phyloP scores from a whole-genome alignment of 768 basidiomycete genomes.

The Exidia glandulosa region DNA sequence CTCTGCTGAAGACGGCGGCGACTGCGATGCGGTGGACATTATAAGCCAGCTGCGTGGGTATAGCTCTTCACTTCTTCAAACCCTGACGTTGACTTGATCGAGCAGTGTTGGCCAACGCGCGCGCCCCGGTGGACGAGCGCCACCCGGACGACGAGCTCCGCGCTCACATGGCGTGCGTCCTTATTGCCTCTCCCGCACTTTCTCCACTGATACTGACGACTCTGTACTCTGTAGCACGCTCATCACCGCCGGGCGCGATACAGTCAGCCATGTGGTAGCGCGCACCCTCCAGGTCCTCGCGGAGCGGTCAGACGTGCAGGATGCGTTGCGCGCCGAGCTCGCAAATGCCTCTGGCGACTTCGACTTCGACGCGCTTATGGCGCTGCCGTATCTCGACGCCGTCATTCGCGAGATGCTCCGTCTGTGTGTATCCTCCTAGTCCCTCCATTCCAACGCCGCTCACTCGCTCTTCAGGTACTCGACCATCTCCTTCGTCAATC shows the following conservation, averaged over 20 bases:
- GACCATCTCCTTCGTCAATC: background rate
- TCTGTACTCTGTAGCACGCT: background rate
- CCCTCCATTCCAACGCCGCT: background rate
- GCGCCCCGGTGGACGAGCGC: background rate
- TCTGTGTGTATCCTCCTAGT: conserved; percentile 5
- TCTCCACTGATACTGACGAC: background rate
- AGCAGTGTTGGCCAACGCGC: background rate
- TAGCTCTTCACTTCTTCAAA: background rate
- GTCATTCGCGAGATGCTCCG: conserved; percentile 36
- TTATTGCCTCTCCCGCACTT: background rate
- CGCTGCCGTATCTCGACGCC: conserved; percentile 45
- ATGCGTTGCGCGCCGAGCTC: background rate
- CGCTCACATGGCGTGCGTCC: background rate
- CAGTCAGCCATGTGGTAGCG: background rate
- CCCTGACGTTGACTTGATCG: background rate
- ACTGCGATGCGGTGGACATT: background rate
- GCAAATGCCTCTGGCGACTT: conserved; percentile 25
- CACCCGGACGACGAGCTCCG: background rate
- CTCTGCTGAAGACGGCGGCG: background rate
- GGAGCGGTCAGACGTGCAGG: background rate
- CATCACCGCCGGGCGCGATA: background rate
- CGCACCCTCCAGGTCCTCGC: background rate
- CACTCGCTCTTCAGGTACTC: background rate
- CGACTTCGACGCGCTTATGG: conserved; percentile 41
- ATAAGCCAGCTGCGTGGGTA: background rate